These are phyloP conservation scores for Rubroshorea leprosula DNA, from an alignment of 345 rosid genomes.

Conservation along the genomic window DNA sequence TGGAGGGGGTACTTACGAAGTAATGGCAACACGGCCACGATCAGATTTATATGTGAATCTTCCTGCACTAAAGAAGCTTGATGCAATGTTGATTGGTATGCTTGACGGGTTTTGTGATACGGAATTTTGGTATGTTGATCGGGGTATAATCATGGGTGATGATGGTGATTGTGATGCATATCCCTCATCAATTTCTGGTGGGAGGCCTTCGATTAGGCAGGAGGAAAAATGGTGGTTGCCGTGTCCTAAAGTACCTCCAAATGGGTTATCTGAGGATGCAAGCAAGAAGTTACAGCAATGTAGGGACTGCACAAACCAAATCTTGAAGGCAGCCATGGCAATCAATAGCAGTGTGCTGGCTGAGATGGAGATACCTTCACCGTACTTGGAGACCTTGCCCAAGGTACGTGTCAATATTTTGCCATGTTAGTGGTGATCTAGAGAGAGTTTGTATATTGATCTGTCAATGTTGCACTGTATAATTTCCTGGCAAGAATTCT, in stretches of 20 bases:
- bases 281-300: slow-evolving; percentile 84
- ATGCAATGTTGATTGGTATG: slow-evolving; percentile 74
- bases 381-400: slow-evolving; percentile 82
- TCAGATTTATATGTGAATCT: slow-evolving; percentile 85
- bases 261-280: slow-evolving; percentile 68
- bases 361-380: slow-evolving; percentile 88
- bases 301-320: slow-evolving; percentile 85
- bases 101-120: slow-evolving; percentile 72
- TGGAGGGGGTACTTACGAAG: slow-evolving; percentile 87
- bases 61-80: slow-evolving; percentile 96
- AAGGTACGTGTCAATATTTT: slow-evolving; percentile 43
- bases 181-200: slow-evolving; percentile 40
- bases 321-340: slow-evolving; percentile 94
- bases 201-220: slow-evolving; percentile 77
- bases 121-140: slow-evolving; percentile 89
- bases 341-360: slow-evolving; percentile 83
- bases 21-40: slow-evolving; percentile 84
- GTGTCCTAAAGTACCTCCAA: slow-evolving; percentile 72
- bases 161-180: slow-evolving; percentile 40
- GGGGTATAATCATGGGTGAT: slow-evolving; percentile 69
- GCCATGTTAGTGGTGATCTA: not conserved
- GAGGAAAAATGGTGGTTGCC: slow-evolving; percentile 95
- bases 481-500: too few species aligned
- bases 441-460: not conserved
- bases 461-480: not conserved